Conservation (phyloP, 768 basidiomycete species). For the Candolleomyces aberdarensis region DNA sequence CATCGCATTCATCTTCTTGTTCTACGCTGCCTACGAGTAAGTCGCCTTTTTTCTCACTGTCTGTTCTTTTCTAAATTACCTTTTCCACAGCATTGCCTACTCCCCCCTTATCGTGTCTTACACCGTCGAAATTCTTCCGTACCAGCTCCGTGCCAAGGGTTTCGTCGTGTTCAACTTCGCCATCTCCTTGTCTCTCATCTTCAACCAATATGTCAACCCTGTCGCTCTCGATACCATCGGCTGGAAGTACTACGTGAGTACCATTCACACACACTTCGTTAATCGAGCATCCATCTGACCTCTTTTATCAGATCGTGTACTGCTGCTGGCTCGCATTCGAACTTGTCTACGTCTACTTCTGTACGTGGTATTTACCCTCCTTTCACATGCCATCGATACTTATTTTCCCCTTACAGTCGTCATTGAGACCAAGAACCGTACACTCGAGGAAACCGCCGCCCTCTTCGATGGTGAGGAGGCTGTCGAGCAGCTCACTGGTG, state of each 20-base stretch:
- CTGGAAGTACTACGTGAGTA: slow-evolving; percentile 73
- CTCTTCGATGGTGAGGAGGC: slow-evolving; percentile 72
- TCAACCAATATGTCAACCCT: slow-evolving; percentile 89
- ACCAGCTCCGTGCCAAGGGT: slow-evolving; percentile 79
- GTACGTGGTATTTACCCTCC: slow-evolving; percentile 10
- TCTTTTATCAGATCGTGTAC: slow-evolving; percentile 47
- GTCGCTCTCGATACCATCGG: slow-evolving; percentile 58
- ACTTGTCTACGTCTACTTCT: slow-evolving; percentile 62
- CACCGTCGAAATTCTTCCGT: slow-evolving; percentile 87
- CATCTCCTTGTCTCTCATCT: slow-evolving; percentile 77
- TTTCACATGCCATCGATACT: slow-evolving; percentile 7
- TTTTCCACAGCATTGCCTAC: slow-evolving; percentile 57
- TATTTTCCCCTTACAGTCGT: slow-evolving; percentile 31
- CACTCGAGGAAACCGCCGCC: slow-evolving; percentile 77
- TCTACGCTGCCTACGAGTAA: slow-evolving; percentile 74
- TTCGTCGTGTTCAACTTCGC: slow-evolving; percentile 79
- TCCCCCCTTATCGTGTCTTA: slow-evolving; percentile 84
- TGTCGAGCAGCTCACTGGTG: slow-evolving; percentile 30
- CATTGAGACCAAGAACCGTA: slow-evolving; percentile 68
- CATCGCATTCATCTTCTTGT: slow-evolving; percentile 83
- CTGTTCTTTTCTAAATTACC: not conserved
- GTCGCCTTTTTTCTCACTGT: slow-evolving; percentile 14
- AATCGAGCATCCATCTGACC: slow-evolving; percentile 19
- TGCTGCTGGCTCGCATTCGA: slow-evolving; percentile 68
- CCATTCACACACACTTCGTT: slow-evolving; percentile 44